Evolutionary conservation across 2,329 filamentous ascomycete genomes (phyloP), one percentile per base, ranked within the genome.

Genomic region (Exutisphaerella laricina): DNA sequence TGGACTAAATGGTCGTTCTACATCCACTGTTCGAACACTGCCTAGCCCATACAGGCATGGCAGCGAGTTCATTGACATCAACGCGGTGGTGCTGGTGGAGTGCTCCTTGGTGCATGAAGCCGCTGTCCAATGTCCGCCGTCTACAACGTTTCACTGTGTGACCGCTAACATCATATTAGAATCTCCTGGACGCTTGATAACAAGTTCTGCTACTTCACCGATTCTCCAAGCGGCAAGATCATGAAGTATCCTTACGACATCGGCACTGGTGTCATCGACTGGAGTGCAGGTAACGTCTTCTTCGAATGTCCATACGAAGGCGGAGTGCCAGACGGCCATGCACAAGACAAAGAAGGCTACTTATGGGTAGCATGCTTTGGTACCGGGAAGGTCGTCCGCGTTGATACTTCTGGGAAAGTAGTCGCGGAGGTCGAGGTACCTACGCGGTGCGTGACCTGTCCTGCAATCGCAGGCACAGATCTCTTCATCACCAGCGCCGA

Each of bases 311-410:
- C 77, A 1, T 64, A 74, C 18, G 82, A 82, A 35, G 78, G 79
- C 9, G 70, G 69, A 4, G 72, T 77, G 49, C 88, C 88, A 1
- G 89, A 96, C 65, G 89, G 89, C 2, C 89, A 90, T 66, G 82
- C 83, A 49, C 77, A 94, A 58, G 89, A 96, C 60, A 77, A 75
- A 31, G 79, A 94, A 41, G 88, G 88, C n/a, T 83, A 84, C 68
- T 74, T 95, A 58, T 96, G 90, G 89, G 82, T 85, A 48, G 85
- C 87, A 5, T 73, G 92, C n/a, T 92, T 87, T 60, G 88, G 88
- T 41, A 85, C 84, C 49, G 72, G 77, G 46, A 77, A 79, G 47
- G 85, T 95, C 17, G 68, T 94, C 52, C 79, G 84, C 62, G 82
- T 95, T 58, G 79, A 76, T 35, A 78, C 80, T 4, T 65, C 75